Percentiles rank a stretch among this genome's conserved stretches.
These are phyloP conservation scores for Kodamaea sp. DNA, from an alignment of 1,139 yeast genomes.

Conservation along the genomic window DNA sequence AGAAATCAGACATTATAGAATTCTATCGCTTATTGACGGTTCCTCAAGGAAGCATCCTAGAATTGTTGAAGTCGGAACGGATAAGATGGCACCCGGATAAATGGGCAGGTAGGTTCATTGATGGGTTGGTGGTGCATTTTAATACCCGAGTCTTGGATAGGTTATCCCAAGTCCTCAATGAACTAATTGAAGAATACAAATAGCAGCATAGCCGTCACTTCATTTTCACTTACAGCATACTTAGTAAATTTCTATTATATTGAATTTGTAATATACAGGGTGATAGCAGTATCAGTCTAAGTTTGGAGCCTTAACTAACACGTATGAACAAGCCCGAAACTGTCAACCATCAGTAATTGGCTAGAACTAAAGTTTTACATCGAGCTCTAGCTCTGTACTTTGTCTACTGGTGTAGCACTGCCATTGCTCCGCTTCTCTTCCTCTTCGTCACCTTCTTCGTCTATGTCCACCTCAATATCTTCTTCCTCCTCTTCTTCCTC, in stretches of 20 bases:
- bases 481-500: conserved; percentile 36
- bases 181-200: conserved; percentile 20
- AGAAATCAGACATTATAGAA: conserved; percentile 20
- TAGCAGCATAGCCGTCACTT: conserved; percentile 2
- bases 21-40: conserved; percentile 29
- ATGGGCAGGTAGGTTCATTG: conserved; percentile 31
- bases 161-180: conserved; percentile 35
- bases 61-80: conserved; percentile 50
- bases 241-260: conserved; percentile 2
- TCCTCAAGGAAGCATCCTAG: conserved; percentile 17
- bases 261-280: conserved; percentile 1
- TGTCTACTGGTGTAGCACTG: conserved; percentile 19
- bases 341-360: no score
- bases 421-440: conserved; percentile 17
- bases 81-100: conserved; percentile 74
- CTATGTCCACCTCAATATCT: conserved; percentile 25
- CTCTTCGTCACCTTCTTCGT: conserved; percentile 8
- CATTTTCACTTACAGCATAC: no score
- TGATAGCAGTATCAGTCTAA: no score
- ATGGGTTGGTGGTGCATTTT: conserved; percentile 10
- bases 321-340: no score
- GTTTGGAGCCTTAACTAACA: no score
- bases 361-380: no score
- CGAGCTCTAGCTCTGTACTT: conserved; percentile 13
- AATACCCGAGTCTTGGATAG: conserved; percentile 30